Base-by-base conservation (phyloP, 805 yeast species). In the Vanderwaltozyma tropicalis region DNA sequence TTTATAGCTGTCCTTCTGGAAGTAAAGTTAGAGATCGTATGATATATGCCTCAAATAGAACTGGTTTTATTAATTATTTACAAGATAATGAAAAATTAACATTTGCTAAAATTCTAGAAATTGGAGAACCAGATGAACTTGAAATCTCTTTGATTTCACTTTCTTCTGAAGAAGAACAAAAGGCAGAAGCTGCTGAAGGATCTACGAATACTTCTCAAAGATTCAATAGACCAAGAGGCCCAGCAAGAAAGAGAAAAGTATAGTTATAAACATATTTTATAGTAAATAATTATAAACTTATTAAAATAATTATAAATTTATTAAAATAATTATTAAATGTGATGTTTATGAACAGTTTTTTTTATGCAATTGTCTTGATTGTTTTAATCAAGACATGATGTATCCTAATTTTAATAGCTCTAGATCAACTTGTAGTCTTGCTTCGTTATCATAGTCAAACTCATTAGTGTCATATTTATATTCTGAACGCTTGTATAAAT, bases 11-110 rank as follows among this genome's bases (percentile, higher is more conserved):
- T 59, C 97, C 98, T 3, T 76, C 94, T 0, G 87, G 88, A 1
- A 80, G 95, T 31, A 79, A 78, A 60, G 92, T 92, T 29, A 82
- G 80, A 58, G 92, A 87, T 37, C 72, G 97, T 50, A 89, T 89
- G 96, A 58, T 87, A 35, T 86, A 87, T 53, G 97, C 98, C 1
- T 74, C 95, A 3, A 80, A 80, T 43, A 80, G 78, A 53, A 69
- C 67, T 37, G 81, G 80, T 7, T 68, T 81, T 38, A 59, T 77
- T 25, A 67, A 65, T 32, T 67, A 71, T 41, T 62, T 82, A 52
- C 66, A 69, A 42, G 43, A 53, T 15, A 40, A 52, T 7, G 61
- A 61, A 31, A 55, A 53, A 1, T 47, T 68, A 26, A 52, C 55
- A 9, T 56, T 78, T 18, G 66, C 66, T 26, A 72, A 72, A 35